Percentiles rank a stretch among this genome's conserved stretches.
These are phyloP conservation scores for Chenopodium quinoa DNA, from an alignment of 148 eudicot species.

Conservation along the genomic window DNA sequence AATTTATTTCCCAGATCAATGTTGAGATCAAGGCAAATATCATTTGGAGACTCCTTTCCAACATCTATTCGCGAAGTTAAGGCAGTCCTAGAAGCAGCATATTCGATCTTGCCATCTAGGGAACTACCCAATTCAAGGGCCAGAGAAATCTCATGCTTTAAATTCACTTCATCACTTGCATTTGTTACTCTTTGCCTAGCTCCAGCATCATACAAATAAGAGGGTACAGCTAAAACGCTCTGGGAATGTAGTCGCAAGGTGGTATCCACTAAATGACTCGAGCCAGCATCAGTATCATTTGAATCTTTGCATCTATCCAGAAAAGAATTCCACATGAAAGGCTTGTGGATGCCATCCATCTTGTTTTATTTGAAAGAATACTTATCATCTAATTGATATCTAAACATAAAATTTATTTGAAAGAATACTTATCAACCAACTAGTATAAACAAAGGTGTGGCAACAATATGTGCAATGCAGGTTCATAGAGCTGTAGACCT, in stretches of 20 bases:
- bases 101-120: conserved; percentile 4
- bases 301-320: conserved; percentile 1
- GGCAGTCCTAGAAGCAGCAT: conserved; percentile 23
- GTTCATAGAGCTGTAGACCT: not conserved
- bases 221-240: conserved; percentile 18
- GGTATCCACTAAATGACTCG: conserved; percentile 17
- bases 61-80: conserved; percentile 32
- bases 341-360: conserved; percentile 19
- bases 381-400: conserved; percentile 20
- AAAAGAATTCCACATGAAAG: conserved; percentile 21
- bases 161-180: conserved; percentile 21
- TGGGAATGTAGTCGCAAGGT: conserved; percentile 26
- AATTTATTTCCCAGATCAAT: conserved; percentile 20
- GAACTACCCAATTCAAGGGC: conserved; percentile 44
- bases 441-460: conserved; percentile 25
- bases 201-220: conserved; percentile 20
- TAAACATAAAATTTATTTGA: not conserved
- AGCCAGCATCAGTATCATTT: conserved; percentile 22
- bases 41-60: conserved; percentile 26
- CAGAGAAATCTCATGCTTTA: conserved; percentile 37
- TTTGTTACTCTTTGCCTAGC: conserved; percentile 39
- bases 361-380: conserved; percentile 18
- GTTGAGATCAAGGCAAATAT: conserved; percentile 40
- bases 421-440: conserved; percentile 3
- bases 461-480: not conserved